Percentiles rank a stretch among this genome's conserved stretches.
phyloP scores from a whole-genome alignment of 148 eudicot genomes.

The Pharnaceum exiguum region DNA sequence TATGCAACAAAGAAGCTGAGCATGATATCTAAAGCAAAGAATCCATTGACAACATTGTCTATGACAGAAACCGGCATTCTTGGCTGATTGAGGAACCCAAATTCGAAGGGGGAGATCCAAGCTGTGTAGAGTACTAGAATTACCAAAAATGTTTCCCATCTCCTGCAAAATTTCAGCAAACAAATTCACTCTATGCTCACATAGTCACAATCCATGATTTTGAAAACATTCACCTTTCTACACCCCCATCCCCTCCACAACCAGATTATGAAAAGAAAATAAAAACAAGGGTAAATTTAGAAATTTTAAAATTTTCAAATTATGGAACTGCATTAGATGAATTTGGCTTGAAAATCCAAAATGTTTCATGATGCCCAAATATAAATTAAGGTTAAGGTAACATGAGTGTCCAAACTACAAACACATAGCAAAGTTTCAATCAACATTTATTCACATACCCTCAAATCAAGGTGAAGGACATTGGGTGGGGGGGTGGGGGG shows the following conservation, averaged over 20 bases:
- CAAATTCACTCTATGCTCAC: too few species aligned
- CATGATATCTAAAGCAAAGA: constrained; percentile 55
- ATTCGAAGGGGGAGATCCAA: constrained; percentile 70
- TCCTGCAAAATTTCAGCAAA: constrained; percentile 24
- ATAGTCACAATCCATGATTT: background rate
- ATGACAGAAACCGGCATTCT: constrained; percentile 30
- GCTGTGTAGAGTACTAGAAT: constrained; percentile 61
- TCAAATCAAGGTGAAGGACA: too few species aligned
- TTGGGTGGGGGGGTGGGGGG: too few species aligned
- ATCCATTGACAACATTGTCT: constrained; percentile 59
- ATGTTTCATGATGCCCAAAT: too few species aligned
- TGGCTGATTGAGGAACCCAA: constrained; percentile 48
- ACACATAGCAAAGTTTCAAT: too few species aligned
- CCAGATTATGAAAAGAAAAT: background rate
- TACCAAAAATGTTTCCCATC: constrained; percentile 57
- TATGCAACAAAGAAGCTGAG: constrained; percentile 69
- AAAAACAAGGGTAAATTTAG: background rate
- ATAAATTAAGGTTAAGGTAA: too few species aligned
- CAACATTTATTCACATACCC: too few species aligned
- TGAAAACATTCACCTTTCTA: background rate
- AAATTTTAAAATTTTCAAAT: background rate
- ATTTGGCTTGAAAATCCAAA: too few species aligned
- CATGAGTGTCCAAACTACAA: too few species aligned
- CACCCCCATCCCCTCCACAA: too few species aligned
- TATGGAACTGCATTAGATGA: background rate